Evolutionary conservation across 2,329 filamentous ascomycete species (phyloP).

Genomic region (Aspergillus uvarum): DNA sequence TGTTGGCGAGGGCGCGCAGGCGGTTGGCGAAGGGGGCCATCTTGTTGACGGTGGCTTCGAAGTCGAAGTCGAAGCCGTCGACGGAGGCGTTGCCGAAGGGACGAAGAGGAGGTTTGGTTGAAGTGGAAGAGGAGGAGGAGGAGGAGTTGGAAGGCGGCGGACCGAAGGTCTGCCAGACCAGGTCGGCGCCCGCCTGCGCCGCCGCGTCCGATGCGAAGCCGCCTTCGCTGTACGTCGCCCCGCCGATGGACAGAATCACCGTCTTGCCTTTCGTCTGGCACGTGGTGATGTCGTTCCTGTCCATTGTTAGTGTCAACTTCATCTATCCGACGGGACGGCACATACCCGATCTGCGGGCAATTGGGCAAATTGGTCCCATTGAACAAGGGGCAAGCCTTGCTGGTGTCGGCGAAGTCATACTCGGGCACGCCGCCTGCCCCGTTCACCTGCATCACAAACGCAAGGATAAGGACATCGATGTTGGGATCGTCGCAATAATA

Average conservation of each 20-base stretch:
- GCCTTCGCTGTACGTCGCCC: slow-evolving; percentile 67
- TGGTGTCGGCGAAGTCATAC: slow-evolving; percentile 65
- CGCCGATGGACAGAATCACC: slow-evolving; percentile 70
- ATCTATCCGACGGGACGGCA: not conserved
- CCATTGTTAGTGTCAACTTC: not conserved
- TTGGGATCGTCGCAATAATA: slow-evolving; percentile 55
- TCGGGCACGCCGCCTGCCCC: slow-evolving; percentile 50
- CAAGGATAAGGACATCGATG: slow-evolving; percentile 57
- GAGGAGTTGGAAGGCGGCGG: slow-evolving; percentile 42
- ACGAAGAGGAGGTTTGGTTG: slow-evolving; percentile 47
- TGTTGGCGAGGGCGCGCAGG: slow-evolving; percentile 57
- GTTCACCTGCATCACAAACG: slow-evolving; percentile 61
- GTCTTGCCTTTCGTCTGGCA: slow-evolving; percentile 70
- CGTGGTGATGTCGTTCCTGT: slow-evolving; percentile 48
- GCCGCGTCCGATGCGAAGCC: slow-evolving; percentile 58
- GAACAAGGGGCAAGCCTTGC: slow-evolving; percentile 62
- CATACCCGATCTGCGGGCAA: slow-evolving; percentile 66
- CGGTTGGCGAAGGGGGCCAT: slow-evolving; percentile 61
- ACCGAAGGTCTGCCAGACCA: slow-evolving; percentile 71
- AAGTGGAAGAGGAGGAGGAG: not conserved
- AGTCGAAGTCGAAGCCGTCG: slow-evolving; percentile 77
- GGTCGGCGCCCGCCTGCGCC: slow-evolving; percentile 58
- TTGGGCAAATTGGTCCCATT: slow-evolving; percentile 57
- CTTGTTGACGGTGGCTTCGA: slow-evolving; percentile 62
- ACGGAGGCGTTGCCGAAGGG: slow-evolving; percentile 67